phyloP scores from a whole-genome alignment of 306 rosid genomes.

The Sphenostylis stenocarpa region DNA sequence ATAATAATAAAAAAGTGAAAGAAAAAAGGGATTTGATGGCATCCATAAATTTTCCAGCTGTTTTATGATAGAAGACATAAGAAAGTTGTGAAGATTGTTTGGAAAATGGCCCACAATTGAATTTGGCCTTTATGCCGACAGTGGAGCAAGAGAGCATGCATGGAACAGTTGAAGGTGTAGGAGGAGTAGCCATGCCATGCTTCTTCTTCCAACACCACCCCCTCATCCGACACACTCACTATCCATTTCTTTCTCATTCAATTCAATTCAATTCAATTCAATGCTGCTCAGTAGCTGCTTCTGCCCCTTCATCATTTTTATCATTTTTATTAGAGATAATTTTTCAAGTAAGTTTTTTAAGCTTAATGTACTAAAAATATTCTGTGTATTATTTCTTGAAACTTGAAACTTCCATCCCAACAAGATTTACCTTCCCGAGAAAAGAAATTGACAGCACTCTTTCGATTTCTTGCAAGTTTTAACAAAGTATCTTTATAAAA shows the following conservation, averaged over 20 bases:
- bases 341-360: too few species aligned
- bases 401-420: neutral
- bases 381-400: neutral
- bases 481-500: neutral
- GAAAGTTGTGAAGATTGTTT: neutral
- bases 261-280: too few species aligned
- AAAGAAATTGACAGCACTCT: neutral
- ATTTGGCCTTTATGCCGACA: slow-evolving; percentile 47
- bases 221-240: slow-evolving; percentile 17
- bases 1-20: neutral
- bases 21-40: neutral
- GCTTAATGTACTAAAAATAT: too few species aligned
- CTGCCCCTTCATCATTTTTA: slow-evolving; percentile 26
- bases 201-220: slow-evolving; percentile 12
- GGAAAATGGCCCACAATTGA: neutral
- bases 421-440: slow-evolving; percentile 7
- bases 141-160: slow-evolving; percentile 19
- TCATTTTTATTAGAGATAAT: too few species aligned
- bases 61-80: neutral
- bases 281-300: neutral
- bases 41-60: neutral
- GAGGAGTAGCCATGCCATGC: neutral
- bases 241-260: neutral
- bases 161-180: neutral
- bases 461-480: neutral